Evolutionary conservation across 345 rosid genomes (phyloP).

Genomic region (Bretschneidera sinensis): DNA sequence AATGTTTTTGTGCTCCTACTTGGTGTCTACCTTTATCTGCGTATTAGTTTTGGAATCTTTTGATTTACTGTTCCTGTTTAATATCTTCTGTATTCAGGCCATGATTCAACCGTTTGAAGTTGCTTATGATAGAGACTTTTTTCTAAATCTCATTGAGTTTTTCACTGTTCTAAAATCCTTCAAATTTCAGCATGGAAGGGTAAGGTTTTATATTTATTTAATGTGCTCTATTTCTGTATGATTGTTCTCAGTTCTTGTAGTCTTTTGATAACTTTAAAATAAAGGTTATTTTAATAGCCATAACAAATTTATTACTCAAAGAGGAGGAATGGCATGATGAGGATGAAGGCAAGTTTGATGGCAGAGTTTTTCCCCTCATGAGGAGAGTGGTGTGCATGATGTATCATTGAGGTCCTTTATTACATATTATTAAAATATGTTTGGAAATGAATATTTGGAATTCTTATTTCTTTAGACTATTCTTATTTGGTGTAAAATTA

Average conservation of each 20-base stretch:
- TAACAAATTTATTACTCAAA: too few relatives aligned
- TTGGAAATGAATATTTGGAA: too few relatives aligned
- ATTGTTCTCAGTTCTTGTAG: conserved; percentile 4
- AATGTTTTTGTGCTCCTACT: conserved; percentile 9
- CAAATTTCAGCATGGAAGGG: conserved; percentile 72
- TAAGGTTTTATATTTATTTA: conserved; percentile 28
- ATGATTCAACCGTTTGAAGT: conserved; percentile 62
- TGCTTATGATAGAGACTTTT: conserved; percentile 43
- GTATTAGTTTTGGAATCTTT: too few relatives aligned
- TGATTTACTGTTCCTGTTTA: conserved; percentile 12
- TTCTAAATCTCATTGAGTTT: conserved; percentile 40
- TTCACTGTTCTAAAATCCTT: conserved; percentile 41
- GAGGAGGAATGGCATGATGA: neutral
- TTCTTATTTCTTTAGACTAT: too few relatives aligned
- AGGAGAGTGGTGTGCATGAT: too few relatives aligned
- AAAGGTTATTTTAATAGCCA: neutral
- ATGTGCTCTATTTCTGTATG: conserved; percentile 4
- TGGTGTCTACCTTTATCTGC: conserved; percentile 10
- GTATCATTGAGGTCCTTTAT: too few relatives aligned
- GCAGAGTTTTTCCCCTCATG: too few relatives aligned
- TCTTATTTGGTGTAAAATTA: too few relatives aligned
- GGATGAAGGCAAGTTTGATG: neutral
- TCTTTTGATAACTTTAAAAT: neutral
- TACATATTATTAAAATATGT: too few relatives aligned
- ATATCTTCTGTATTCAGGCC: conserved; percentile 39